Conservation (phyloP, 2,329 filamentous ascomycete genomes). For the Penicillium sp. region DNA sequence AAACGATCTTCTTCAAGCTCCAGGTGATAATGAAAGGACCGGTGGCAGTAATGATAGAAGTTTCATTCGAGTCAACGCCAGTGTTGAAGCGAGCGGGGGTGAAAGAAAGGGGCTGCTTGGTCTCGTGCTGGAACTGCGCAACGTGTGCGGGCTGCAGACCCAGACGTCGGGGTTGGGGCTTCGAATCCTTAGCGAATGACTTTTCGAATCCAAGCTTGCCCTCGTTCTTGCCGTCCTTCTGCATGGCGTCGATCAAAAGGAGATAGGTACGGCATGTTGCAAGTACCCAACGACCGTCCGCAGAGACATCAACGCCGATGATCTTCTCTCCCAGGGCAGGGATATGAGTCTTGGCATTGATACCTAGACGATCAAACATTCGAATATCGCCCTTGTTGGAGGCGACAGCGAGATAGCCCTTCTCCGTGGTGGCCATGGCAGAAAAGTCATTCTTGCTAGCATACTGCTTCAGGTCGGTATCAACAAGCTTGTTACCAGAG, state of each 20-base stretch:
- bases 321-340: constrained; percentile 95
- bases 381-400: constrained; percentile 98
- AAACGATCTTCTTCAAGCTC: constrained; percentile 87
- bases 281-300: constrained; percentile 93
- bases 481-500: constrained; percentile 88
- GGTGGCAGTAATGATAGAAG: constrained; percentile 94
- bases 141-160: constrained; percentile 89
- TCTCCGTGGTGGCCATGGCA: constrained; percentile 88
- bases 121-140: constrained; percentile 97
- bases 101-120: constrained; percentile 81
- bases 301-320: constrained; percentile 90
- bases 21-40: constrained; percentile 97
- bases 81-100: constrained; percentile 94
- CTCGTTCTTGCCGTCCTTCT: constrained; percentile 92
- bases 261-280: constrained; percentile 94
- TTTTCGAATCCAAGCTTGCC: constrained; percentile 98
- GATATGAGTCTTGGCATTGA: constrained; percentile 96
- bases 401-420: constrained; percentile 94
- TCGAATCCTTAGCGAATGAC: constrained; percentile 86
- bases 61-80: constrained; percentile 78
- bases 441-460: constrained; percentile 97
- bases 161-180: constrained; percentile 89
- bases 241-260: constrained; percentile 86
- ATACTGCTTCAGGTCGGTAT: constrained; percentile 93
- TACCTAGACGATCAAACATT: constrained; percentile 92